Evolutionary conservation across 2,329 filamentous ascomycete genomes (phyloP), one percentile per base, ranked within the genome.

Genomic region (Aphanoascus verrucosus): DNA sequence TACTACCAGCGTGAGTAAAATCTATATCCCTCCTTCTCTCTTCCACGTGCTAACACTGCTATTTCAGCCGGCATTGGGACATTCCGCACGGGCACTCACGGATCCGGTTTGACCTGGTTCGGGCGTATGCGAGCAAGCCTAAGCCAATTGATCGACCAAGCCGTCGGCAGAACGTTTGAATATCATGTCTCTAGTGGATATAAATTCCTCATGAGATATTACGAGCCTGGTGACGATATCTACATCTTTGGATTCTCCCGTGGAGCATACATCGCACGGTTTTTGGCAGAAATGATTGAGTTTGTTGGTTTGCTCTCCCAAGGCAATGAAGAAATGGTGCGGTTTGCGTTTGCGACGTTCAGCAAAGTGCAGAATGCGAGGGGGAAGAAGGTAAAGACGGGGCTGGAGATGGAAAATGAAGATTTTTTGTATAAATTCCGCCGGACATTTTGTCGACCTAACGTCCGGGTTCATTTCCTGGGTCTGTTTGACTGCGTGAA

Each of bases 401-500:
- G 53, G 14, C 46, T 56, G 17, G 62, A 58, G 14, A 11, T 42
- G 4, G 40, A 57, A 54, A 54, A 60, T 32, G 57, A 57, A 8
- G 48, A 55, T 14, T 63, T 61, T 57, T 68, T 76, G 55, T 63
- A 64, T 0, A 72, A 73, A 1, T 77, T 78, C 53, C 72, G 72
- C 47, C 67, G 68, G 19, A 77, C 74, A 0, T 77, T 78, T 55
- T 77, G 74, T 58, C 71, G 72, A 40, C 61, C 64, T 15, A 70
- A 73, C 43, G 73, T 77, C 48, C 54, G 57, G 43, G 71, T 78
- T 5, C 74, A 75, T 61, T 79, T 79, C 62, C 72, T 79, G n/a
- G 77, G 77, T 1, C 68, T 79, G 41, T 79, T 76, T 67, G 77
- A 80, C 58, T 76, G 73, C 55, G 77, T 80, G 41, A 77, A 75